phyloP scores from a whole-genome alignment of 179 eudicot genomes.

The Spergularia azorica region DNA sequence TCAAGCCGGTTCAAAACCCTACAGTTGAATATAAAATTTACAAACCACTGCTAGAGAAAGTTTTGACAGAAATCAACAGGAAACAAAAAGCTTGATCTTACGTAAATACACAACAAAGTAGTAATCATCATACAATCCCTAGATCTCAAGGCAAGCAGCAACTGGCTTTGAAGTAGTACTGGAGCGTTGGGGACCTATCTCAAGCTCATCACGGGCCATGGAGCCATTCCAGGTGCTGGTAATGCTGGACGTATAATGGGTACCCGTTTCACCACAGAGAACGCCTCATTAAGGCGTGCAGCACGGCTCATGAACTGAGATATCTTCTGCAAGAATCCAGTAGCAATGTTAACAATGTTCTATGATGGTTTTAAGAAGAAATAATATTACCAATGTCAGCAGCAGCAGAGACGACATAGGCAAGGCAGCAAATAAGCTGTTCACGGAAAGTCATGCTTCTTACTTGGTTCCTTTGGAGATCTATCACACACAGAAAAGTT shows the following conservation, averaged over 20 bases:
- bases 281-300: constrained; percentile 96
- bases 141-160: constrained; percentile 13
- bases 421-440: neutral
- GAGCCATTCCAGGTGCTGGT: constrained; percentile 70
- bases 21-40: constrained; percentile 5
- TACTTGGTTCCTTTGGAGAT: neutral
- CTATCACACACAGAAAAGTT: too few relatives aligned
- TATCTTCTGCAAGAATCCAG: constrained; percentile 69
- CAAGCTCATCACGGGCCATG: constrained; percentile 82
- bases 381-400: neutral
- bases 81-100: constrained; percentile 13
- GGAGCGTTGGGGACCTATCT: constrained; percentile 38
- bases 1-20: constrained; percentile 4
- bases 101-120: constrained; percentile 10
- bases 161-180: neutral
- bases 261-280: constrained; percentile 90
- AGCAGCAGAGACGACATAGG: neutral
- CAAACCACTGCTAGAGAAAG: constrained; percentile 21
- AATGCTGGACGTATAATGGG: constrained; percentile 81
- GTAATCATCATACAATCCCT: constrained; percentile 13
- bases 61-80: constrained; percentile 13
- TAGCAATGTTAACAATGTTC: neutral
- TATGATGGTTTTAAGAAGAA: neutral
- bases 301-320: constrained; percentile 90
- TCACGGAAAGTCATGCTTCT: neutral